Percentiles rank a stretch among this genome's conserved stretches.
phyloP scores from a whole-genome alignment of 495 filamentous ascomycete genomes.

The Lophiostoma macrostomum region DNA sequence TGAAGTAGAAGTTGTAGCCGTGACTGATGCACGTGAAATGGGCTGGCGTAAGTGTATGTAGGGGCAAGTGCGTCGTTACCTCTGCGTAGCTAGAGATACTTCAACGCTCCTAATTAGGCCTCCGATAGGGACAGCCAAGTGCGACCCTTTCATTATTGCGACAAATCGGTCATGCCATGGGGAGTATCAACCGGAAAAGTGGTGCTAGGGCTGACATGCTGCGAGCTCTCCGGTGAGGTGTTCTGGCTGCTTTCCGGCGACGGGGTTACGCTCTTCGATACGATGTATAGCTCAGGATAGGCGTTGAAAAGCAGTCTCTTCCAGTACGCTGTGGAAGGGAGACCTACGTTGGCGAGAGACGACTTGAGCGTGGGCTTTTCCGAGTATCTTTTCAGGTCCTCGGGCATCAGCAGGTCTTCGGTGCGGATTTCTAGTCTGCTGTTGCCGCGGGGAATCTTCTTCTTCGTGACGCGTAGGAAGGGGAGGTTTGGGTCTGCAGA shows the following conservation, averaged over 20 bases:
- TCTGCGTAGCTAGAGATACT: not conserved
- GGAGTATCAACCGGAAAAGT: conserved; percentile 28
- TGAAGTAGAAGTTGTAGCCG: not conserved
- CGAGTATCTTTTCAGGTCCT: conserved; percentile 34
- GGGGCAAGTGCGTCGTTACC: not conserved
- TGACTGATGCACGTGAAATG: not conserved
- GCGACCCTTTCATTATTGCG: not conserved
- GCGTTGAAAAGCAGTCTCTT: conserved; percentile 38
- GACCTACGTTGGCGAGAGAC: conserved; percentile 39
- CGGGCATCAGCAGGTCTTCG: conserved; percentile 40
- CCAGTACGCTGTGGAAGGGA: conserved; percentile 40
- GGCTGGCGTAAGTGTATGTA: not conserved
- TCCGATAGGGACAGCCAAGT: not conserved
- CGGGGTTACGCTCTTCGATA: conserved; percentile 23
- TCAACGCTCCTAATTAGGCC: not conserved
- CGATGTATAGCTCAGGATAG: conserved; percentile 42
- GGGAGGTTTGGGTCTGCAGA: conserved; percentile 35
- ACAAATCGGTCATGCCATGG: conserved; percentile 13
- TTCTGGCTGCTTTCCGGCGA: conserved; percentile 32
- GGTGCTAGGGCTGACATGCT: conserved; percentile 29
- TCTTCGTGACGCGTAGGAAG: conserved; percentile 37
- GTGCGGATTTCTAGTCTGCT: conserved; percentile 38
- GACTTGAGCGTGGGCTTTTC: conserved; percentile 40
- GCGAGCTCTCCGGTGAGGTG: conserved; percentile 33
- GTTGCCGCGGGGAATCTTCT: conserved; percentile 40